Evolutionary conservation across 129 eudicot genomes (phyloP).

Genomic region (Heracleum sosnowskyi): DNA sequence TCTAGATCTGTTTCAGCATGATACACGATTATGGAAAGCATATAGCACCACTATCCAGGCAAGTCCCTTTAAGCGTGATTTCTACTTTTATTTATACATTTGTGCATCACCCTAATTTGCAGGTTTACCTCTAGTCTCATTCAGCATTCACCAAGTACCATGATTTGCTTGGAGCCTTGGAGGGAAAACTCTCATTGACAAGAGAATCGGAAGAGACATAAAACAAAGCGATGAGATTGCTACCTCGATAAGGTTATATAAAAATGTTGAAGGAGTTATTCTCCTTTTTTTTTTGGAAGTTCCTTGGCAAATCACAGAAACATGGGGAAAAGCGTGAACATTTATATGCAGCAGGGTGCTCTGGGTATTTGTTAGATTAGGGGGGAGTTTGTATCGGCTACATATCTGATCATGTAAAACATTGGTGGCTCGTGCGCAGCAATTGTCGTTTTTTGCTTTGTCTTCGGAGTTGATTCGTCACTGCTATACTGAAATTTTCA

Average conservation of each 20-base stretch:
- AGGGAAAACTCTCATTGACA: constrained; percentile 56
- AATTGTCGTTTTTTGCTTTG: too few species aligned
- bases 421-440: too few species aligned
- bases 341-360: neutral
- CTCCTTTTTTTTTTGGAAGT: neutral
- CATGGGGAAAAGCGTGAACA: neutral
- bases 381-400: too few species aligned
- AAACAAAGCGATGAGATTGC: constrained; percentile 14
- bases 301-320: neutral
- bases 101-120: neutral
- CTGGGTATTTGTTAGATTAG: too few species aligned
- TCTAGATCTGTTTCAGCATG: constrained; percentile 82
- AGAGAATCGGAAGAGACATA: constrained; percentile 41
- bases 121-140: constrained; percentile 47
- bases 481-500: too few species aligned
- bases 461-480: too few species aligned
- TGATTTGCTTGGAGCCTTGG: constrained; percentile 80
- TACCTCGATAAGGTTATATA: neutral
- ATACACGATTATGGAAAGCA: constrained; percentile 80
- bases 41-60: constrained; percentile 73
- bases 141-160: constrained; percentile 64
- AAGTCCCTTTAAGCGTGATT: constrained; percentile 15
- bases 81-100: neutral
- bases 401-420: too few species aligned
- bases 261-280: neutral